Evolutionary conservation across 129 eudicot species (phyloP).

Genomic region (Flaveria robusta): DNA sequence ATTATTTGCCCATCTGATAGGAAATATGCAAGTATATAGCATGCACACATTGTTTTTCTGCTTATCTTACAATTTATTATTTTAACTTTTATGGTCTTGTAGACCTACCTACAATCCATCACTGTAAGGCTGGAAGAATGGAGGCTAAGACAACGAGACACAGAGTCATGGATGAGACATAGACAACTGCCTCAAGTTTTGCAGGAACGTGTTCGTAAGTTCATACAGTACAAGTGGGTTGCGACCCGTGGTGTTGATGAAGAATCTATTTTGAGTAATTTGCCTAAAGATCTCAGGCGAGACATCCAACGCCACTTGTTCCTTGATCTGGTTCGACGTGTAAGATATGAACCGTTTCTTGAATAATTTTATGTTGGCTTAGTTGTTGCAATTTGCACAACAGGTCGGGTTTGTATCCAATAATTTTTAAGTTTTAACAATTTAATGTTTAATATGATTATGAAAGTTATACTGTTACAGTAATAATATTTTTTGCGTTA

Average conservation of each 20-base stretch:
- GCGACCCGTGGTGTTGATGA: constrained; percentile 93
- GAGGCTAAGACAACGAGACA: constrained; percentile 87
- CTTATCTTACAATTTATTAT: not conserved
- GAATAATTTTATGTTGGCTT: not conserved
- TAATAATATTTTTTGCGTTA: not conserved
- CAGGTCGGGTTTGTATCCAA: not conserved
- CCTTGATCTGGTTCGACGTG: constrained; percentile 89
- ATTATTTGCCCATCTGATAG: constrained; percentile 81
- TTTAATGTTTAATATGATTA: not conserved
- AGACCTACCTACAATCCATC: constrained; percentile 87
- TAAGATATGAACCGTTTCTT: constrained; percentile 42
- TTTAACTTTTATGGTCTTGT: not conserved
- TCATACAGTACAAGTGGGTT: constrained; percentile 82
- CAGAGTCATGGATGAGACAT: constrained; percentile 96
- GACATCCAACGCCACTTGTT: constrained; percentile 90
- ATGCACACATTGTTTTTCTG: not conserved
- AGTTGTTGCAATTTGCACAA: not conserved
- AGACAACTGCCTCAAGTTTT: constrained; percentile 71
- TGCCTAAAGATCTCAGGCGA: constrained; percentile 81
- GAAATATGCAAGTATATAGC: constrained; percentile 90
- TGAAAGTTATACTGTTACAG: not conserved
- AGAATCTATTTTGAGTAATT: constrained; percentile 65
- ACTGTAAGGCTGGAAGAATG: constrained; percentile 97
- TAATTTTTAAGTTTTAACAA: not conserved
- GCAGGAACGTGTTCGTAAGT: constrained; percentile 77